phyloP scores from a whole-genome alignment of 169 alveolate genomes.

The Plasmodium ovale region DNA sequence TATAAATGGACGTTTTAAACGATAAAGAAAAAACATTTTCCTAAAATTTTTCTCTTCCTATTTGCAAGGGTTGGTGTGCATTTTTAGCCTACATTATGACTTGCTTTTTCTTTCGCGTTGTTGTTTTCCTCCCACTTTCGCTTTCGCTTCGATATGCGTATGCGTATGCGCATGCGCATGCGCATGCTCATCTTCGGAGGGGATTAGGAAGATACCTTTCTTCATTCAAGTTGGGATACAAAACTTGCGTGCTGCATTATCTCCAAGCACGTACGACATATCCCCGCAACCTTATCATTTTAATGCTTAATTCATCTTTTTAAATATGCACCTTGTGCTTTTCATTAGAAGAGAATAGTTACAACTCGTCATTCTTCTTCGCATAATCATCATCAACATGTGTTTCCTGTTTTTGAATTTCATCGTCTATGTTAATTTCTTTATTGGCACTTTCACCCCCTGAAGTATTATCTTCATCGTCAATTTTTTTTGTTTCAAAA shows the following conservation, averaged over 20 bases:
- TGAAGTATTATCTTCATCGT: slow-evolving; percentile 17
- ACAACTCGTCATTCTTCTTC: slow-evolving; percentile 40
- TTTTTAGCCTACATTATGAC: background rate
- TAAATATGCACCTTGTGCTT: too few species aligned
- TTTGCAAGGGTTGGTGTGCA: background rate
- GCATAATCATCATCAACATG: background rate
- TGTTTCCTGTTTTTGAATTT: slow-evolving; percentile 21
- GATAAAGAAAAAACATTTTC: background rate
- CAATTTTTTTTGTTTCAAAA: slow-evolving; percentile 71
- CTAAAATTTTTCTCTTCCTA: background rate
- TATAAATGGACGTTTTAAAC: background rate
- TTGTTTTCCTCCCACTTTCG: background rate
- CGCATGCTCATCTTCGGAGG: too few species aligned
- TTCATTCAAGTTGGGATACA: too few species aligned
- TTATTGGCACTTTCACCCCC: slow-evolving; percentile 9
- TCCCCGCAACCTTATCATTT: too few species aligned
- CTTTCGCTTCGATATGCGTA: too few species aligned
- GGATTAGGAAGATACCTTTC: too few species aligned
- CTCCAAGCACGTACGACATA: too few species aligned
- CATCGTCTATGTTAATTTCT: slow-evolving; percentile 75
- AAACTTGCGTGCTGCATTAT: too few species aligned
- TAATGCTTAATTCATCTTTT: too few species aligned
- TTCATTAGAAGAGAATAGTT: background rate
- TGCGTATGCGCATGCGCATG: too few species aligned
- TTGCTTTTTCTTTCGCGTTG: background rate